Evolutionary conservation across 1,139 yeast species (phyloP).

Genomic region (Pichia sp.): DNA sequence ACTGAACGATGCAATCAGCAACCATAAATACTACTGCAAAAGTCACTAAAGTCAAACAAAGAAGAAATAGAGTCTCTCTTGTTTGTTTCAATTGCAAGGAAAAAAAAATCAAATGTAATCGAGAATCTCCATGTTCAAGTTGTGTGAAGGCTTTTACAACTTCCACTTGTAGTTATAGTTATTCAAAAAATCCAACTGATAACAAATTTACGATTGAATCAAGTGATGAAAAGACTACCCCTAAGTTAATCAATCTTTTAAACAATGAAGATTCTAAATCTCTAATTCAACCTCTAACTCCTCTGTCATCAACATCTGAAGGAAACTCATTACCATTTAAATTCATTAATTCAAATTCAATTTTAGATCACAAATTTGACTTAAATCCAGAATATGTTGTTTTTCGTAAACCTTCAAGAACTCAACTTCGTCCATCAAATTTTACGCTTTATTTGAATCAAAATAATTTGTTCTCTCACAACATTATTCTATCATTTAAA

Average conservation of each 20-base stretch:
- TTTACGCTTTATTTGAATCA: not conserved
- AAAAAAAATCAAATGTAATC: constrained; percentile 18
- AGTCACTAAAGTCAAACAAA: not conserved
- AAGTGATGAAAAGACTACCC: not conserved
- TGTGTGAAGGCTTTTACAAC: constrained; percentile 9
- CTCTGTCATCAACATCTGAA: not conserved
- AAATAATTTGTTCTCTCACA: not conserved
- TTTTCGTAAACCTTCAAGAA: constrained; percentile 12
- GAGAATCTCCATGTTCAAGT: constrained; percentile 13
- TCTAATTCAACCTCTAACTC: not conserved
- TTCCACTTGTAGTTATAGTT: constrained; percentile 4
- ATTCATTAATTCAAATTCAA: not conserved
- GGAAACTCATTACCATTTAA: not conserved
- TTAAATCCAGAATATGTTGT: not conserved
- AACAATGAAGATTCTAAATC: not conserved
- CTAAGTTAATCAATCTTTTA: not conserved
- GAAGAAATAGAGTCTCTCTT: constrained; percentile 12
- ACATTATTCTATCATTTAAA: not conserved
- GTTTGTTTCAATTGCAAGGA: constrained; percentile 16
- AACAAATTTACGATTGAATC: not conserved
- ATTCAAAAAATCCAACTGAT: not conserved
- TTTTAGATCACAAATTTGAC: not conserved
- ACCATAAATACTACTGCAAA: not conserved
- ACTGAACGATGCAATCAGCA: not conserved
- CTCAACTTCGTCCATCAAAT: constrained; percentile 3